Evolutionary conservation across 257 asterid genomes (phyloP).

Genomic region (Cinchona pubescens): DNA sequence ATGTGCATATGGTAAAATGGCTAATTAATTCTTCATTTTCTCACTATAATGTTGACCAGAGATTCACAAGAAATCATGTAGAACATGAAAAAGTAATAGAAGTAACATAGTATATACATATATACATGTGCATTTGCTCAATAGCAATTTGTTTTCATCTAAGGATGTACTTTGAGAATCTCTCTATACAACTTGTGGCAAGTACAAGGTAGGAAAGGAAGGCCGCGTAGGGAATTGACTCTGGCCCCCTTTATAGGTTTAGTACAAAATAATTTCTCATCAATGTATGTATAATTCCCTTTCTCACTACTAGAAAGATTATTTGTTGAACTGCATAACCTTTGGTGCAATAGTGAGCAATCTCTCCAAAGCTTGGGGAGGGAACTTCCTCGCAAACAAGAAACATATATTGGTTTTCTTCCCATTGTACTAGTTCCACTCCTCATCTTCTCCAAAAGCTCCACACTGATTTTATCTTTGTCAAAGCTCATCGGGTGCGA

Average conservation of each 20-base stretch:
- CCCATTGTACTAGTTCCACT: constrained; percentile 57
- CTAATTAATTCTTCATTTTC: neutral
- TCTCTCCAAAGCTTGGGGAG: constrained; percentile 52
- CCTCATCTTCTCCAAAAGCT: constrained; percentile 53
- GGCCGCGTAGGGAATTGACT: no score
- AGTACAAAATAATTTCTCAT: neutral
- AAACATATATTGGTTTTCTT: constrained; percentile 41
- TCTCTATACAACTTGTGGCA: no score
- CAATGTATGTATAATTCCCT: neutral
- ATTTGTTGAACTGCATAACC: constrained; percentile 57
- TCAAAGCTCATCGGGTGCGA: constrained; percentile 62
- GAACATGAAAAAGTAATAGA: no score
- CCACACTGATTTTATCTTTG: constrained; percentile 41
- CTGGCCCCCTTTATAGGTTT: neutral
- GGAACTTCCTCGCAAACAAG: constrained; percentile 85
- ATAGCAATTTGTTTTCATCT: neutral
- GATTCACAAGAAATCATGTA: neutral
- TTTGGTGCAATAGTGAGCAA: constrained; percentile 65
- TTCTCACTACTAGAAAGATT: neutral
- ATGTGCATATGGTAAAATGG: no score
- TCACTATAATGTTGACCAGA: neutral
- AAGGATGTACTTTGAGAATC: neutral
- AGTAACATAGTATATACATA: no score
- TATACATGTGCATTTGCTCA: neutral
- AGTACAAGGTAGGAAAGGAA: no score